phyloP scores from a whole-genome alignment of 2,329 filamentous ascomycete genomes.

The Aspergillus pseudoterreus region DNA sequence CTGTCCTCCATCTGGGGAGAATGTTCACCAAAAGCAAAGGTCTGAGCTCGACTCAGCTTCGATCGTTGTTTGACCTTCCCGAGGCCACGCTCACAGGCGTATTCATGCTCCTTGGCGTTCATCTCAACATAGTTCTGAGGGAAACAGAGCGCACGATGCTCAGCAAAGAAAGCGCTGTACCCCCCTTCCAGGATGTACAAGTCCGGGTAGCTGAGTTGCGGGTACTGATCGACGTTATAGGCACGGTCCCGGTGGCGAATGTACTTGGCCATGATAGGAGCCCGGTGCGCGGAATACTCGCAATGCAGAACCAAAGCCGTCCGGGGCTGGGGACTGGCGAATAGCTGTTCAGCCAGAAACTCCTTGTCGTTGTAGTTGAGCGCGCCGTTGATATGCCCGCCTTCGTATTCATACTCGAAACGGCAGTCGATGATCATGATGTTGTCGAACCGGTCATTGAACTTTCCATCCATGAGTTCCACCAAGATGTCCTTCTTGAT shows the following conservation, averaged over 20 bases:
- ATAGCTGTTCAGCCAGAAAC: slow-evolving; percentile 72
- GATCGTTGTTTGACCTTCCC: slow-evolving; percentile 86
- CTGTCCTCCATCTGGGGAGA: slow-evolving; percentile 59
- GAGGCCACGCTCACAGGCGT: slow-evolving; percentile 91
- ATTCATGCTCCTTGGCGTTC: slow-evolving; percentile 85
- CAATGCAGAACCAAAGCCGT: slow-evolving; percentile 92
- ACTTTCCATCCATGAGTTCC: slow-evolving; percentile 83
- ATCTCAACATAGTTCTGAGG: slow-evolving; percentile 97
- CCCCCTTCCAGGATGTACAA: slow-evolving; percentile 96
- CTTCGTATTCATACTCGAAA: slow-evolving; percentile 98
- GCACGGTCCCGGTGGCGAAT: slow-evolving; percentile 85
- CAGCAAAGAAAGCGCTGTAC: slow-evolving; percentile 86
- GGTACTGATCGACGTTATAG: slow-evolving; percentile 81
- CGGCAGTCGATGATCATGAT: slow-evolving; percentile 91
- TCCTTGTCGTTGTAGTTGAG: slow-evolving; percentile 98
- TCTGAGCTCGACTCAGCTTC: slow-evolving; percentile 82
- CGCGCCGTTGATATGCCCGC: slow-evolving; percentile 88
- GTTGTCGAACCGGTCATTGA: slow-evolving; percentile 69
- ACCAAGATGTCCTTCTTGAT: slow-evolving; percentile 79
- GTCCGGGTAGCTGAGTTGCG: slow-evolving; percentile 87
- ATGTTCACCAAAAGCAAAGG: slow-evolving; percentile 87
- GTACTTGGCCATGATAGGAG: slow-evolving; percentile 92
- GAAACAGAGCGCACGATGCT: slow-evolving; percentile 76
- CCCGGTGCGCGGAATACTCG: slow-evolving; percentile 96
- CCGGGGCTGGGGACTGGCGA: slow-evolving; percentile 64